These are phyloP conservation scores for Phytophthora nicotianae DNA, from an alignment of 352 stramenopile genomes.

Conservation along the genomic window DNA sequence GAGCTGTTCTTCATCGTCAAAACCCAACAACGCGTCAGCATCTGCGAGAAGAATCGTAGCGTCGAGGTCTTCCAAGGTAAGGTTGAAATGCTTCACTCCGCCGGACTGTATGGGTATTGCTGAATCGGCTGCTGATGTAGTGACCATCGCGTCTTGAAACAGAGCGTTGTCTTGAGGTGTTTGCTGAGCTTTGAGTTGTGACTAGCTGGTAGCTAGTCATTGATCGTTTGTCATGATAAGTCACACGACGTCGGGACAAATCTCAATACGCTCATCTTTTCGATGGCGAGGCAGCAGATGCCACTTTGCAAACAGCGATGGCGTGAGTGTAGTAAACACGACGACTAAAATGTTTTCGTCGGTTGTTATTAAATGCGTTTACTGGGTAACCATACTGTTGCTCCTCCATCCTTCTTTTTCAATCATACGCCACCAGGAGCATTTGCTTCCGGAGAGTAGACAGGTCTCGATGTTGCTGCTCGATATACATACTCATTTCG, in stretches of 20 bases:
- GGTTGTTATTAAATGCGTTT: too few species aligned
- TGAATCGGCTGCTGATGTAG: neutral
- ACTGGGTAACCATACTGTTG: too few species aligned
- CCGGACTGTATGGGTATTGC: neutral
- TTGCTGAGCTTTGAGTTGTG: neutral
- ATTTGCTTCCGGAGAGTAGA: too few species aligned
- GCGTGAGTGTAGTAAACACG: too few species aligned
- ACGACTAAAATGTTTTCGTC: too few species aligned
- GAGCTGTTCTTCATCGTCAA: neutral
- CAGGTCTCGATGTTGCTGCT: too few species aligned
- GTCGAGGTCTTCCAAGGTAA: neutral
- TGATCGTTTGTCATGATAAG: neutral
- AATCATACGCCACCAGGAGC: too few species aligned
- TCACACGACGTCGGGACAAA: neutral
- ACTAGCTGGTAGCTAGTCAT: neutral
- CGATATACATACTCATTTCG: too few species aligned
- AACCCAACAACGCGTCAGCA: neutral
- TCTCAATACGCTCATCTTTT: neutral
- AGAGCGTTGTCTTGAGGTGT: neutral
- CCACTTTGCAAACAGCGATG: too few species aligned
- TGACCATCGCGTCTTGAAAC: neutral
- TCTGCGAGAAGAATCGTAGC: neutral
- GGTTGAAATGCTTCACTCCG: neutral
- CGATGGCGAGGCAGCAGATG: neutral
- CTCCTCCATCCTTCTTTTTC: too few species aligned